Conservation (phyloP, 768 basidiomycete species). For the Heimioporus sp. region DNA sequence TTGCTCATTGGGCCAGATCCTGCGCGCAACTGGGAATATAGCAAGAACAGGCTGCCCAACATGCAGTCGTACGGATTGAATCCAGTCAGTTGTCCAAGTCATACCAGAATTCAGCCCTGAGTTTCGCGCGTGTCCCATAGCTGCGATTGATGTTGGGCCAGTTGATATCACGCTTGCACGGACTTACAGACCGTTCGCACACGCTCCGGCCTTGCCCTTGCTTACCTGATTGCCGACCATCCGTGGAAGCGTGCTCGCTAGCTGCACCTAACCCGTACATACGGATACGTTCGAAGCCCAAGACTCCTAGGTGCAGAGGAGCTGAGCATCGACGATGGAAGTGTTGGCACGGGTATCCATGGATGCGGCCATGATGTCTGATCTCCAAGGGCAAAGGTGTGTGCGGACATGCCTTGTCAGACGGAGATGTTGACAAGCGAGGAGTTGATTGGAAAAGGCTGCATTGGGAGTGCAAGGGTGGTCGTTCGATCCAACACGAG, state of each 20-base stretch:
- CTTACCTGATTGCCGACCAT: constrained; percentile 72
- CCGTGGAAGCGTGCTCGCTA: constrained; percentile 73
- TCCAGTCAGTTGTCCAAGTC: constrained; percentile 11
- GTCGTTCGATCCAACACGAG: no score
- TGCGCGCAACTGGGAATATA: constrained; percentile 67
- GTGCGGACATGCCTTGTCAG: constrained; percentile 78
- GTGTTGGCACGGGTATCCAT: constrained; percentile 73
- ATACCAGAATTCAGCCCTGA: constrained; percentile 25
- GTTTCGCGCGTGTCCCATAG: constrained; percentile 31
- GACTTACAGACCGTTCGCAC: constrained; percentile 77
- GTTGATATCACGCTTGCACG: constrained; percentile 32
- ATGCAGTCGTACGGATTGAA: constrained; percentile 84
- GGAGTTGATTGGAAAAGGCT: constrained; percentile 65
- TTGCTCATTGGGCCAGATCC: constrained; percentile 78
- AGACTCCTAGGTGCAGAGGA: constrained; percentile 74
- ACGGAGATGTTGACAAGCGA: constrained; percentile 73
- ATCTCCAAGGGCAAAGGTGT: constrained; percentile 71
- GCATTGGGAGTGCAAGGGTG: no score
- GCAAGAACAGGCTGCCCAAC: constrained; percentile 79
- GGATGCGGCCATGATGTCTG: constrained; percentile 71
- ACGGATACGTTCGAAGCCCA: constrained; percentile 79
- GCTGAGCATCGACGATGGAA: constrained; percentile 71
- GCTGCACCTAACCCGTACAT: constrained; percentile 71
- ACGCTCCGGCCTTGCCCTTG: constrained; percentile 75
- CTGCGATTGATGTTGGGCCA: constrained; percentile 28